Evolutionary conservation across 2,329 filamentous ascomycete species (phyloP).

Genomic region (Cercospora sp.): DNA sequence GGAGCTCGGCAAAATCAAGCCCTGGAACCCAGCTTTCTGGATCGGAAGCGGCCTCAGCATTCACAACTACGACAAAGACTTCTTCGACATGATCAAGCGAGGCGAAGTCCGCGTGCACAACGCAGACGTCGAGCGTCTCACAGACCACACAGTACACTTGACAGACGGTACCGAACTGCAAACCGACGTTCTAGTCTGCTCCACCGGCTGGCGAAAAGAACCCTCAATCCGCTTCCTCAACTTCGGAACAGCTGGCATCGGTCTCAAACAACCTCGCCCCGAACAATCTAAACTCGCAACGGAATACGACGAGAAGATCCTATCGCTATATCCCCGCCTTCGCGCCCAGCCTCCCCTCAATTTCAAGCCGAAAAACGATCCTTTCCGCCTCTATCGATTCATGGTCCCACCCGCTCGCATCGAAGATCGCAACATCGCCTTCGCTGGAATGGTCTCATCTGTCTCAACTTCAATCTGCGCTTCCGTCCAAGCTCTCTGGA

Average conservation of each 20-base stretch:
- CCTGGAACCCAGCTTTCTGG: slow-evolving; percentile 52
- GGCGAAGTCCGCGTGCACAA: slow-evolving; percentile 62
- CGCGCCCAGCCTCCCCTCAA: slow-evolving; percentile 37
- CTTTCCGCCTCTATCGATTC: slow-evolving; percentile 47
- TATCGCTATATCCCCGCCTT: slow-evolving; percentile 56
- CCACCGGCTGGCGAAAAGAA: slow-evolving; percentile 59
- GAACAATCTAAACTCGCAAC: slow-evolving; percentile 43
- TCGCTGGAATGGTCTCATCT: slow-evolving; percentile 43
- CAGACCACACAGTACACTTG: slow-evolving; percentile 57
- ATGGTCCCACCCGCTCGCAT: slow-evolving; percentile 44
- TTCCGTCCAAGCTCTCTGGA: slow-evolving; percentile 47
- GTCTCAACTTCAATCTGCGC: slow-evolving; percentile 43
- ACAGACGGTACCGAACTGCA: slow-evolving; percentile 55
- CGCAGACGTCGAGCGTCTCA: slow-evolving; percentile 28
- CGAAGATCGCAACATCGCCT: slow-evolving; percentile 42
- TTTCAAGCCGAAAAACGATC: slow-evolving; percentile 31
- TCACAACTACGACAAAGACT: slow-evolving; percentile 58
- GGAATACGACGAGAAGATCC: slow-evolving; percentile 55
- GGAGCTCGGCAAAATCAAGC: slow-evolving; percentile 46
- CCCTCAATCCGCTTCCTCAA: slow-evolving; percentile 57
- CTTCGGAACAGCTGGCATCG: slow-evolving; percentile 40
- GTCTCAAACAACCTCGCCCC: slow-evolving; percentile 34
- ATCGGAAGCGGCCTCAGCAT: slow-evolving; percentile 46
- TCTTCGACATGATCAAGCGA: slow-evolving; percentile 59
- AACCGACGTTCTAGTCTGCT: slow-evolving; percentile 56